Evolutionary conservation across 1,284 basidiomycete species (phyloP).

Genomic region (Naganishia liquefaciens): DNA sequence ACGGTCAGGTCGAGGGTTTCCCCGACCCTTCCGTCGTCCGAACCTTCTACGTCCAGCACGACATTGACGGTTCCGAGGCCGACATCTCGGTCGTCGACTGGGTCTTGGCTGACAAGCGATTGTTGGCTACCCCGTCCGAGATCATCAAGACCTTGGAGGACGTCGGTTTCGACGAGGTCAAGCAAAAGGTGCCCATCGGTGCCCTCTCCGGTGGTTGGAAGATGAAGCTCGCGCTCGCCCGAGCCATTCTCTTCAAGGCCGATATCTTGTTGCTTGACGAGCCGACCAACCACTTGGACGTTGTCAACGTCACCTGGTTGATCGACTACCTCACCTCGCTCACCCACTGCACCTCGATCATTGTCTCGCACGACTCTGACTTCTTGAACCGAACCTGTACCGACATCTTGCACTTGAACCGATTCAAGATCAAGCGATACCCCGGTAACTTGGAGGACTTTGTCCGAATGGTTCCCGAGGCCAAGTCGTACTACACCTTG

Average conservation of each 20-base stretch:
- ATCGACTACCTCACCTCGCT: constrained; percentile 89
- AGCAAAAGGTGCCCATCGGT: constrained; percentile 82
- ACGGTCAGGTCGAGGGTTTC: constrained; percentile 97
- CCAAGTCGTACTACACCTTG: constrained; percentile 96
- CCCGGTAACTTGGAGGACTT: constrained; percentile 96
- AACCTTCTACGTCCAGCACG: constrained; percentile 99
- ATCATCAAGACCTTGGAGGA: constrained; percentile 76
- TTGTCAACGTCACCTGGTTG: constrained; percentile 95
- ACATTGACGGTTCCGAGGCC: constrained; percentile 92
- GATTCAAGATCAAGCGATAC: constrained; percentile 98
- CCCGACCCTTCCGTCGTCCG: constrained; percentile 92
- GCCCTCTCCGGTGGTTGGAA: constrained; percentile 99
- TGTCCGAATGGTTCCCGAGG: constrained; percentile 91
- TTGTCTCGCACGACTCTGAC: constrained; percentile 96
- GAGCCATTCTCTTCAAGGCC: constrained; percentile 98
- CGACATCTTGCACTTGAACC: constrained; percentile 97
- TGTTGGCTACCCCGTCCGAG: constrained; percentile 71
- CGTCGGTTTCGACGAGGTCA: constrained; percentile 86
- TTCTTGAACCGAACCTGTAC: constrained; percentile 99
- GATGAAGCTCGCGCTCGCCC: constrained; percentile 99
- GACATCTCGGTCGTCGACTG: constrained; percentile 88
- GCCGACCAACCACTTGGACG: constrained; percentile 97
- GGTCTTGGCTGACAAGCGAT: constrained; percentile 82
- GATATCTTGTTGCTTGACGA: constrained; percentile 96
- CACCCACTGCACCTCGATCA: constrained; percentile 92